Evolutionary conservation across 2,329 filamentous ascomycete species (phyloP), one percentile per base, ranked within the genome.

Genomic region (Ploettnerulaceae sp.): DNA sequence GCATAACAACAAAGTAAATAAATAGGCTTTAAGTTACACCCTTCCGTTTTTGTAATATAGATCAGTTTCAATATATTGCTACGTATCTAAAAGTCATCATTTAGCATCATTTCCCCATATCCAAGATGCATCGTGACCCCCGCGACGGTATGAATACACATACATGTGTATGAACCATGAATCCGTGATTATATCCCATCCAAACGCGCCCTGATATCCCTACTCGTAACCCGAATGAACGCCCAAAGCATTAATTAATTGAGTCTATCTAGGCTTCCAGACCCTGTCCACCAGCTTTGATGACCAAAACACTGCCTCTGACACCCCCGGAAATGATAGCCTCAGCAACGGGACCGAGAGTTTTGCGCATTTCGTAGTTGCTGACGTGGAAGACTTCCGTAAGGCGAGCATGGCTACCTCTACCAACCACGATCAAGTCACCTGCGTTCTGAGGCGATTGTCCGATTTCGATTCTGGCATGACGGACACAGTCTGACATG

Each of bases 341-440:
- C 62, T 82, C 76, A 7, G 77, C 79, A 22, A 81, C 68, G n/a
- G 70, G 66, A 7, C 83, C 82, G 25, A 86, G 59, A 20, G 77
- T 78, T 61, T 67, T 72, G 40, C 65, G 67, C 55, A 76, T 62
- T 18, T 76, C 74, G 4, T 29, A 61, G 47, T 32, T 67, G 56
- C 25, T 31, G 20, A 47, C 51, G 3, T 59, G 61, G 7, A 57
- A 49, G 7, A 21, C 36, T n/a, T 55, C 52, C 20, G 47, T 58
- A 48, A 56, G 18, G 14, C 45, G 34, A n/a, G 43, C 41, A 45
- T 60, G 56, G 36, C 41, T 54, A 64, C 60, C 51, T 59, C 67
- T 52, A n/a, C 84, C 85, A 9, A 88, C 67, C 1, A 90, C 71
- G 12, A 90, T 70, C 17, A 90, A 69, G 60, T 89, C 84, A 2